A percentile compares a stretch with the other conserved stretches of the same genome.
These are phyloP conservation scores for Backusella westeae DNA, from an alignment of 192 early-diverging fungal species.

Conservation along the genomic window DNA sequence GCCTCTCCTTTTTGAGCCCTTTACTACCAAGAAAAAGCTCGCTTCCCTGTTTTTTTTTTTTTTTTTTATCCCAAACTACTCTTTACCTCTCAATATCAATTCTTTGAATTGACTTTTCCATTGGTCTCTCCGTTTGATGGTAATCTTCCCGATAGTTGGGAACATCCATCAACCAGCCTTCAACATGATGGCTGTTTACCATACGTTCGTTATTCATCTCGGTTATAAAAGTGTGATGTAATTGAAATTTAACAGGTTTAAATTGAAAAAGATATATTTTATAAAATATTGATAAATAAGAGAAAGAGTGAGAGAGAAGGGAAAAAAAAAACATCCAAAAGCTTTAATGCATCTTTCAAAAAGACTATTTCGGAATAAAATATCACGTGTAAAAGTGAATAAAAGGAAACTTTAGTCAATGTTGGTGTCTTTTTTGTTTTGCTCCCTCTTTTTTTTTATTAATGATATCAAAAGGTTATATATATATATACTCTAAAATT, in stretches of 20 bases:
- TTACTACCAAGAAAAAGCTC: not conserved
- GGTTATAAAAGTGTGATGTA: not conserved
- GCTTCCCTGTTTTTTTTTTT: too few species aligned
- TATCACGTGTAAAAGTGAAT: not conserved
- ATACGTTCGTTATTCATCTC: not conserved
- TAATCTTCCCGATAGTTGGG: conserved; percentile 3
- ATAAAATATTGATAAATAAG: not conserved
- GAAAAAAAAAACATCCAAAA: not conserved
- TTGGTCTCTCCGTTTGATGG: not conserved
- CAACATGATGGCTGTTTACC: not conserved
- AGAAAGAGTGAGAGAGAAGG: not conserved
- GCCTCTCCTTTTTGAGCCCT: not conserved
- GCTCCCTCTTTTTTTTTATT: not conserved
- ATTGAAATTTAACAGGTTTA: not conserved
- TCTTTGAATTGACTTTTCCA: not conserved
- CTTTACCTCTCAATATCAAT: not conserved
- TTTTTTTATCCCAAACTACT: too few species aligned
- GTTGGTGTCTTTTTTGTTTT: not conserved
- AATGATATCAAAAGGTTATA: not conserved
- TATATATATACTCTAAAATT: not conserved
- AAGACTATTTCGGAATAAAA: not conserved
- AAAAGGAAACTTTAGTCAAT: not conserved
- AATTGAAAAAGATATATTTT: not conserved
- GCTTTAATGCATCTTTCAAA: not conserved
- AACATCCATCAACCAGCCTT: conserved; percentile 14